Evolutionary conservation across 73 alveolate genomes (phyloP).

Genomic region (Tetrahymena elliotti): DNA sequence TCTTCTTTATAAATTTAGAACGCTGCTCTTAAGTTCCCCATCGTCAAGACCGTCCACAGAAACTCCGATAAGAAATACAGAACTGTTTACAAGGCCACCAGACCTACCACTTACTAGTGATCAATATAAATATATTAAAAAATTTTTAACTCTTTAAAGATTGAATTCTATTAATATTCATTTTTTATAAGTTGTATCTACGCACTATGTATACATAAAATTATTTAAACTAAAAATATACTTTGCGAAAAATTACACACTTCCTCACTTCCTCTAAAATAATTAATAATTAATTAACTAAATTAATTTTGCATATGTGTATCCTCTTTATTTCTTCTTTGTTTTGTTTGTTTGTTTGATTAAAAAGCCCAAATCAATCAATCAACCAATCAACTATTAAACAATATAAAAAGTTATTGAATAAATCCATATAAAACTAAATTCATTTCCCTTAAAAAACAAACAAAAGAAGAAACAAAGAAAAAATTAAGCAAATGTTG

Average conservation of each 20-base stretch:
- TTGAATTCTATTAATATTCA: neutral
- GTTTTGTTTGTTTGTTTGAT: too few species aligned
- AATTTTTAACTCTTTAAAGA: neutral
- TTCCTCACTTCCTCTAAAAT: neutral
- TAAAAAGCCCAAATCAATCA: too few species aligned
- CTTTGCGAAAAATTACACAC: neutral
- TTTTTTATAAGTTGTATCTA: neutral
- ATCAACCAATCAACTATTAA: too few species aligned
- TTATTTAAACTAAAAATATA: neutral
- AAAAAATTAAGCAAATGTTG: too few species aligned
- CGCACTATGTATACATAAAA: neutral
- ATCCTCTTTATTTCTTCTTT: too few species aligned
- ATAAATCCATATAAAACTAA: too few species aligned
- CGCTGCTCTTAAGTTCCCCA: constrained; percentile 42
- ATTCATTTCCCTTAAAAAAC: too few species aligned
- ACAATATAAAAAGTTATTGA: too few species aligned
- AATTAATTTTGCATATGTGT: too few species aligned
- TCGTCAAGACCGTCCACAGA: constrained; percentile 40
- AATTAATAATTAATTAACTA: too few species aligned
- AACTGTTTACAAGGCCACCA: constrained; percentile 39
- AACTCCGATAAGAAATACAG: constrained; percentile 25
- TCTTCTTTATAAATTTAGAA: neutral
- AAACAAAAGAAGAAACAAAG: too few species aligned
- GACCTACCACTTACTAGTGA: constrained; percentile 32
- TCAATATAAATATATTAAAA: neutral